Percentiles rank a stretch among this genome's conserved stretches.
These are phyloP conservation scores for Mikania micrantha DNA, from an alignment of 129 eudicot genomes.

Conservation along the genomic window DNA sequence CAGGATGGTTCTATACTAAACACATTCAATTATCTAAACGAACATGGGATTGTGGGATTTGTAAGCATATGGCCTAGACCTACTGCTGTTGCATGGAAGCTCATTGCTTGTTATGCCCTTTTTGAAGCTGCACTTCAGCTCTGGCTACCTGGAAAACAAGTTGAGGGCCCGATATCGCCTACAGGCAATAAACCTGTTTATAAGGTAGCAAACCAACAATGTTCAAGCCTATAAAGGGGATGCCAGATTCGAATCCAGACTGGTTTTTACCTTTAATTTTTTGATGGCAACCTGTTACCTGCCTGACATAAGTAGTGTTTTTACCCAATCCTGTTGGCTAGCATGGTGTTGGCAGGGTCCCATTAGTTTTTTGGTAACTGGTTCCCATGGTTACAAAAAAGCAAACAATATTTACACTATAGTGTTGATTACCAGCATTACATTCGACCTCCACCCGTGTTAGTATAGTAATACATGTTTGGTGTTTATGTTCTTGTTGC, in stretches of 20 bases:
- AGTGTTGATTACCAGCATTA: neutral
- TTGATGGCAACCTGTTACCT: too few species aligned
- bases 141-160: constrained; percentile 73
- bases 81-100: constrained; percentile 63
- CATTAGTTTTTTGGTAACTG: too few species aligned
- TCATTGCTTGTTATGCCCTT: constrained; percentile 69
- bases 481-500: constrained; percentile 27
- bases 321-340: too few species aligned
- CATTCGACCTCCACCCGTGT: neutral
- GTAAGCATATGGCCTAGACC: constrained; percentile 92
- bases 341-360: too few species aligned
- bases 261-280: too few species aligned
- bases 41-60: constrained; percentile 65
- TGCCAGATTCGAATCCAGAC: too few species aligned
- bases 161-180: constrained; percentile 93
- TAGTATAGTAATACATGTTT: neutral
- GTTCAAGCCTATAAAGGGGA: neutral
- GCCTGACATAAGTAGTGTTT: too few species aligned
- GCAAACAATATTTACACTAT: neutral
- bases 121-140: constrained; percentile 97
- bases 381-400: neutral
- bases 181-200: constrained; percentile 83
- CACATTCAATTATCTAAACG: constrained; percentile 47
- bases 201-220: constrained; percentile 41
- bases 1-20: constrained; percentile 78